Evolutionary conservation across 2,329 filamentous ascomycete genomes (phyloP).

Genomic region (Colletotrichum sp.): DNA sequence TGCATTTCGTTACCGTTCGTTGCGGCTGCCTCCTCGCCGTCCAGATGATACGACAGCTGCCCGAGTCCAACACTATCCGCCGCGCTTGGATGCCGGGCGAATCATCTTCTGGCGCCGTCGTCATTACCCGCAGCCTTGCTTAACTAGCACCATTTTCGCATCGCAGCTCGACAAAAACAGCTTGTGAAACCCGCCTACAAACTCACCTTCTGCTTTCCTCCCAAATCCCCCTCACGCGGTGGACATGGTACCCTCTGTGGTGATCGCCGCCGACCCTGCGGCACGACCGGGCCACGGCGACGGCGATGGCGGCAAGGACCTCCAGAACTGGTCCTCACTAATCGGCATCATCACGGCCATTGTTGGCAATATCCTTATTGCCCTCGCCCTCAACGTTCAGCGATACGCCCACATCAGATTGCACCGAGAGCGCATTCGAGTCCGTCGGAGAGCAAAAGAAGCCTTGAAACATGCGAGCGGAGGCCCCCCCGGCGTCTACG

Average conservation of each 20-base stretch:
- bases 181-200: not conserved
- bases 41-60: conserved; percentile 17
- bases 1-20: not conserved
- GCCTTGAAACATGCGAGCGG: conserved; percentile 52
- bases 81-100: conserved; percentile 16
- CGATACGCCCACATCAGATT: conserved; percentile 92
- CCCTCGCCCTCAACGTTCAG: conserved; percentile 94
- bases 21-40: not conserved
- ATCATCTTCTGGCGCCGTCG: not conserved
- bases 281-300: conserved; percentile 26
- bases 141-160: not conserved
- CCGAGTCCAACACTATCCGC: conserved; percentile 12
- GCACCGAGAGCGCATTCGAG: conserved; percentile 69
- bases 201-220: not conserved
- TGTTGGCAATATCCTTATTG: conserved; percentile 90
- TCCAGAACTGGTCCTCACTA: conserved; percentile 84
- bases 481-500: conserved; percentile 35
- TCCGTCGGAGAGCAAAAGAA: conserved; percentile 59
- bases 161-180: not conserved
- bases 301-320: conserved; percentile 48
- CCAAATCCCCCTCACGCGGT: not conserved
- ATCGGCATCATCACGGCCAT: conserved; percentile 96
- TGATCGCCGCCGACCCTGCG: conserved; percentile 15
- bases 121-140: conserved; percentile 12
- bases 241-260: conserved; percentile 6